Evolutionary conservation across 1,284 basidiomycete genomes (phyloP).

Genomic region (Tylopilus sp.): DNA sequence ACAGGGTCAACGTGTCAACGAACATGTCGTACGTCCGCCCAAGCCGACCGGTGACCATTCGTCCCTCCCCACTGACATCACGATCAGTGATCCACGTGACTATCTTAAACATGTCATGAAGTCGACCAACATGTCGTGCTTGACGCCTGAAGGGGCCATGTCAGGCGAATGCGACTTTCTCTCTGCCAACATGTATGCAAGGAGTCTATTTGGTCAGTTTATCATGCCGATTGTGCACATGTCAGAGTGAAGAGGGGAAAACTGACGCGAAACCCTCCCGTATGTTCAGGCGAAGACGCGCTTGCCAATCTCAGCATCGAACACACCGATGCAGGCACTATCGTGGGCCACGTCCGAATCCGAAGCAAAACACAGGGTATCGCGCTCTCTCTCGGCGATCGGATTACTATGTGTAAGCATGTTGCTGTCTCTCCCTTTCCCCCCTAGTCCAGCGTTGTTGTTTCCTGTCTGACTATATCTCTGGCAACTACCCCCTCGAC

Average conservation of each 20-base stretch:
- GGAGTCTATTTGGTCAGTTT: conserved; percentile 65
- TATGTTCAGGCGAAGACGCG: conserved; percentile 80
- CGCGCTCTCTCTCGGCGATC: conserved; percentile 88
- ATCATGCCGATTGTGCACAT: not conserved
- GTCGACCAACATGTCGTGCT: conserved; percentile 82
- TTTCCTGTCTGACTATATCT: not conserved
- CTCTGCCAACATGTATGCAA: conserved; percentile 80
- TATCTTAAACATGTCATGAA: conserved; percentile 81
- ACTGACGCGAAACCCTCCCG: not conserved
- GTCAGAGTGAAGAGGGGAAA: no score
- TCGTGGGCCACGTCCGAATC: conserved; percentile 90
- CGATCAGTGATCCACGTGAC: conserved; percentile 53
- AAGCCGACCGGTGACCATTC: not conserved
- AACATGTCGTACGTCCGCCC: conserved; percentile 50
- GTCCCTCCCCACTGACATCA: not conserved
- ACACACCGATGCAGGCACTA: conserved; percentile 74
- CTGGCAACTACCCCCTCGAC: no score
- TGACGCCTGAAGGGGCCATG: conserved; percentile 79
- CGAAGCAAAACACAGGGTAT: conserved; percentile 95
- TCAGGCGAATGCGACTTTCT: conserved; percentile 83
- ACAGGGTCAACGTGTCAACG: conserved; percentile 82
- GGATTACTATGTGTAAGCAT: conserved; percentile 81
- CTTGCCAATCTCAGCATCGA: conserved; percentile 96
- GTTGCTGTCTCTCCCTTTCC: not conserved
- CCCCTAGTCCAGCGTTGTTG: not conserved